These are phyloP conservation scores for Cardamine chenopodiifolia DNA, from an alignment of 345 rosid genomes.

Conservation along the genomic window DNA sequence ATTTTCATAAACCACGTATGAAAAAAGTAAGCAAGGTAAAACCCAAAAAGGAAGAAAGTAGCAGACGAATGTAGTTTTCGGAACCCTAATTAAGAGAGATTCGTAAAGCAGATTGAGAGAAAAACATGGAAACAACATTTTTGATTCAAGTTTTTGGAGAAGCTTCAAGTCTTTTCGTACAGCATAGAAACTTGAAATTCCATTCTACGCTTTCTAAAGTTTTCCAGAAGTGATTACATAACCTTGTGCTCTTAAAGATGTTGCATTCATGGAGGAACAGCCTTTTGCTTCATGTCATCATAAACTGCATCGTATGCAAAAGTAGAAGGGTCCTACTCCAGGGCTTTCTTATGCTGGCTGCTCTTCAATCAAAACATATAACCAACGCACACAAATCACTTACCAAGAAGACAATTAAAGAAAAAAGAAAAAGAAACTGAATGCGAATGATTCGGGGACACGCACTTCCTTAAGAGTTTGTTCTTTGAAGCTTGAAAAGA, in stretches of 20 bases:
- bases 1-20: no score
- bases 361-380: conserved; percentile 63
- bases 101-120: no score
- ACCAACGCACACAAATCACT: not conserved
- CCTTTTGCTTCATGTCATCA: conserved; percentile 69
- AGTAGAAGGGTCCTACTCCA: conserved; percentile 77
- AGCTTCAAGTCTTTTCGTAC: no score
- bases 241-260: conserved; percentile 77
- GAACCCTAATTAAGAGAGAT: no score
- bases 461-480: conserved; percentile 67
- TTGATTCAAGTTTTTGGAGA: no score
- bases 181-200: no score
- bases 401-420: not conserved
- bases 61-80: no score
- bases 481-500: conserved; percentile 63
- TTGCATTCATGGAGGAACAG: conserved; percentile 49
- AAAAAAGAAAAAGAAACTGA: not conserved
- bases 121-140: no score
- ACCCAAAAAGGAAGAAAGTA: no score
- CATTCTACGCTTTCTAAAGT: no score
- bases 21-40: no score
- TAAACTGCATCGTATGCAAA: conserved; percentile 85
- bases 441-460: not conserved
- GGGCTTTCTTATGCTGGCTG: conserved; percentile 68
- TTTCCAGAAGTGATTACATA: no score